These are phyloP conservation scores for Malus hybrid DNA, from an alignment of 331 rosid genomes.

Conservation along the genomic window DNA sequence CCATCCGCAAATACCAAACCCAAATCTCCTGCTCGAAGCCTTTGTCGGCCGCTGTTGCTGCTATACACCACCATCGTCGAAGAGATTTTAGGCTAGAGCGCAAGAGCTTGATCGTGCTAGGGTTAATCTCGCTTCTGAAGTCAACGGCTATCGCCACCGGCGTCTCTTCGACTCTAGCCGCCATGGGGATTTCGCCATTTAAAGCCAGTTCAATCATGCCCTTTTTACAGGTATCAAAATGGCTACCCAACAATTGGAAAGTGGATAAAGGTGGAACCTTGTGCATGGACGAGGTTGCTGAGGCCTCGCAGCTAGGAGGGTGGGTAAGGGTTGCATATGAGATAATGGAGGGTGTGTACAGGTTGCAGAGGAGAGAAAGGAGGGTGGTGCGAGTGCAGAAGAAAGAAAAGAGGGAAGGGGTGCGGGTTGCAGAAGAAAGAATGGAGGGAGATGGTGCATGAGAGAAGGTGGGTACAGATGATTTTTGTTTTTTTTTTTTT, in stretches of 20 bases:
- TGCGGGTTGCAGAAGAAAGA: no score
- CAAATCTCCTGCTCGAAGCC: slow-evolving; percentile 18
- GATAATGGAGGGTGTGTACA: no score
- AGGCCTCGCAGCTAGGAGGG: background rate
- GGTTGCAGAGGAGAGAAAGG: no score
- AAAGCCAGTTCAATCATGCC: slow-evolving; percentile 57
- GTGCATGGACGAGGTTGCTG: slow-evolving; percentile 1
- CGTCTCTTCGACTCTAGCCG: slow-evolving; percentile 28
- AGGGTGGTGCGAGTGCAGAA: no score
- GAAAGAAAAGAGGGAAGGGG: no score
- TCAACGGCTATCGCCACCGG: slow-evolving; percentile 48
- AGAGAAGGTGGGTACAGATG: no score
- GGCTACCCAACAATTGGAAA: slow-evolving; percentile 66
- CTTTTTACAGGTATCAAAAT: slow-evolving; percentile 61
- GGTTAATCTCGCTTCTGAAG: slow-evolving; percentile 61
- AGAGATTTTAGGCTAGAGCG: slow-evolving; percentile 41
- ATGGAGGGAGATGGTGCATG: no score
- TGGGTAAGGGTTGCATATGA: no score
- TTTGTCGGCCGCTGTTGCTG: slow-evolving; percentile 15
- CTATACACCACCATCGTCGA: slow-evolving; percentile 41
- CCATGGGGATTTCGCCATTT: slow-evolving; percentile 52
- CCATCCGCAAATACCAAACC: slow-evolving; percentile 37
- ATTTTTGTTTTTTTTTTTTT: no score
- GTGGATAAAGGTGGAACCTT: slow-evolving; percentile 64
- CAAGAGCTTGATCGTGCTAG: slow-evolving; percentile 45